phyloP scores from a whole-genome alignment of 2,329 filamentous ascomycete species.

The Chaetomium globosum region DNA sequence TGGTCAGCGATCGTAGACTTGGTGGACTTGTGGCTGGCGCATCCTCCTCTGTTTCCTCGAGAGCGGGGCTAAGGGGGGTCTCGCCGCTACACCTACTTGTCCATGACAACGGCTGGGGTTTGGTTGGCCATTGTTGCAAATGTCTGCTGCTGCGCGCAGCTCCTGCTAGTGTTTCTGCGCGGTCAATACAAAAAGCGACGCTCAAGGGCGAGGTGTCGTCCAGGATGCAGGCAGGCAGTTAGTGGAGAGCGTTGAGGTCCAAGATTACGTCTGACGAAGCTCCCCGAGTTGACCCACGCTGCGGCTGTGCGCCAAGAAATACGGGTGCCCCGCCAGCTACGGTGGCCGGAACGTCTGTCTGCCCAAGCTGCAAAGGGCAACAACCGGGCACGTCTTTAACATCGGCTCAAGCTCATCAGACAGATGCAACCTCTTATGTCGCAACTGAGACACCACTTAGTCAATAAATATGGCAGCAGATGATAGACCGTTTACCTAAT shows the following conservation, averaged over 20 bases:
- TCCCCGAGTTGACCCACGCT: conserved; percentile 26
- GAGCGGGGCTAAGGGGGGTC: conserved; percentile 36
- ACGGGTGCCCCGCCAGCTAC: conserved; percentile 30
- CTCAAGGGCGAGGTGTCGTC: conserved; percentile 17
- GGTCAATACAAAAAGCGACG: conserved; percentile 19
- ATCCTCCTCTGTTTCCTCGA: conserved; percentile 23
- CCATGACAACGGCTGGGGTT: conserved; percentile 99
- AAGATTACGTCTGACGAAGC: conserved; percentile 38
- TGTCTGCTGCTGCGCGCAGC: conserved; percentile 33
- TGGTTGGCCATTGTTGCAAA: conserved; percentile 80
- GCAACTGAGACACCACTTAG: neutral
- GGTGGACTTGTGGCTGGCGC: conserved; percentile 44
- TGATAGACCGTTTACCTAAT: neutral
- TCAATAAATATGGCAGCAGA: neutral
- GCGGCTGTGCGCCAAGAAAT: conserved; percentile 35
- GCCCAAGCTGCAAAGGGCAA: conserved; percentile 10
- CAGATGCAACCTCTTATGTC: neutral
- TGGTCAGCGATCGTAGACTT: conserved; percentile 41
- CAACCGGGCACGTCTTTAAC: neutral
- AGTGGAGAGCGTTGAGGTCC: conserved; percentile 33
- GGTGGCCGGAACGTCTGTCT: conserved; percentile 21
- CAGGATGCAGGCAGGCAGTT: conserved; percentile 25
- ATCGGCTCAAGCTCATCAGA: neutral
- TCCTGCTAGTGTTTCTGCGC: conserved; percentile 25
- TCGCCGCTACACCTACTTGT: conserved; percentile 69